Evolutionary conservation across 164 flowering plant species (phyloP), one percentile per base, ranked within the genome.

Genomic region (Aristolochia fimbriata): DNA sequence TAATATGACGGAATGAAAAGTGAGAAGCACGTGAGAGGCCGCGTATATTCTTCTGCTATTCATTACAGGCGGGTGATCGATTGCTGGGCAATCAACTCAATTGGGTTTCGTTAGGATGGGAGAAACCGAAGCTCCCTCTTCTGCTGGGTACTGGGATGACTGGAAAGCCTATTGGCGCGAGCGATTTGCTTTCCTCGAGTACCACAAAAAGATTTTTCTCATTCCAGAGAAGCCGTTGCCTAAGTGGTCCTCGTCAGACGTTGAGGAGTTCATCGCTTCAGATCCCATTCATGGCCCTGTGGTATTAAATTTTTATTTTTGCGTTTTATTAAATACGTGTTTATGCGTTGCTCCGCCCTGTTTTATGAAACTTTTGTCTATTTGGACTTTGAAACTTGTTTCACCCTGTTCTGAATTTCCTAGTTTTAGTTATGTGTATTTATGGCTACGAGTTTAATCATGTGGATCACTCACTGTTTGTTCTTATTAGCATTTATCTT

Each of bases 201-300:
- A 77, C 77, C 81, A 83, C 24, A 50, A 74, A n/a, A 72, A 62
- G 63, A 73, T 78, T 71, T 19, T 75, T 63, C 17, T 75, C 61
- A 49, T 71, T 15, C 84, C 82, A 4, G 88, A 85, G 6, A 73
- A 66, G 31, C 84, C 81, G 0, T 73, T 86, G 15, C 92, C 83
- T 24, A 67, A 79, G 27, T 87, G 97, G 97, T 76, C 93, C 33
- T 63, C 62, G 17, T 66, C 86, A 8, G 97, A 84, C 68, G 94
- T 92, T 21, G 79, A 92, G 6, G 81, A 72, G 13, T 92, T 89
- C 80, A 82, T 92, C 60, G 82, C 86, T 59, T 71, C 80, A 17
- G 96, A 89, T 78, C 93, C 91, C 14, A 74, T 92, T 52, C 76
- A 92, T 47, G 98, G 96, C 23, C 94, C 97, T 59, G 37, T 76